phyloP scores from a whole-genome alignment of 345 rosid genomes.

The Jatropha curcas region DNA sequence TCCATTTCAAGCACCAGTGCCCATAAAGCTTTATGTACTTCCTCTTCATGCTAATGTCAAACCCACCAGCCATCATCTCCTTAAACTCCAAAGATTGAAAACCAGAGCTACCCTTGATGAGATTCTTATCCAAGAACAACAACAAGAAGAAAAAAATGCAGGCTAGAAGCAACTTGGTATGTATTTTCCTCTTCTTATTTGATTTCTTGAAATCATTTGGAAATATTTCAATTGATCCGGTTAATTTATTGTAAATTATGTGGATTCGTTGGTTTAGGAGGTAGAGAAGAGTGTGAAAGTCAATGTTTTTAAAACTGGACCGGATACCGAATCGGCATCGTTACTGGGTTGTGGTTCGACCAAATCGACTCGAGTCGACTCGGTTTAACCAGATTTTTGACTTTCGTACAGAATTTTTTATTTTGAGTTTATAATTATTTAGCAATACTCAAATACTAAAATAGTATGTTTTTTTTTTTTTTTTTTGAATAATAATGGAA shows the following conservation, averaged over 20 bases:
- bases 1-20: constrained; percentile 14
- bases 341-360: no score
- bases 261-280: constrained; percentile 50
- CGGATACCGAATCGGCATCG: no score
- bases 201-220: background rate
- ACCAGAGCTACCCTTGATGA: constrained; percentile 50
- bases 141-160: constrained; percentile 29
- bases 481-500: no score
- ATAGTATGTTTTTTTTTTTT: no score
- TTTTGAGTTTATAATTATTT: no score
- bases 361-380: no score
- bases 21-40: background rate
- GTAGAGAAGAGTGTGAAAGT: constrained; percentile 60
- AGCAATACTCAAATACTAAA: no score
- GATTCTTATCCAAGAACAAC: constrained; percentile 22
- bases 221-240: background rate
- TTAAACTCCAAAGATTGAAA: constrained; percentile 21
- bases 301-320: no score
- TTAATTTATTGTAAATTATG: no score
- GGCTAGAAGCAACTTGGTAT: constrained; percentile 28
- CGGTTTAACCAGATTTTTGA: no score
- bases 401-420: no score
- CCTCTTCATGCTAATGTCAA: constrained; percentile 1
- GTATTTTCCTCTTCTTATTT: background rate
- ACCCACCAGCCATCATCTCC: background rate